phyloP scores from a whole-genome alignment of 495 filamentous ascomycete genomes.

The Daldinia concentrica region DNA sequence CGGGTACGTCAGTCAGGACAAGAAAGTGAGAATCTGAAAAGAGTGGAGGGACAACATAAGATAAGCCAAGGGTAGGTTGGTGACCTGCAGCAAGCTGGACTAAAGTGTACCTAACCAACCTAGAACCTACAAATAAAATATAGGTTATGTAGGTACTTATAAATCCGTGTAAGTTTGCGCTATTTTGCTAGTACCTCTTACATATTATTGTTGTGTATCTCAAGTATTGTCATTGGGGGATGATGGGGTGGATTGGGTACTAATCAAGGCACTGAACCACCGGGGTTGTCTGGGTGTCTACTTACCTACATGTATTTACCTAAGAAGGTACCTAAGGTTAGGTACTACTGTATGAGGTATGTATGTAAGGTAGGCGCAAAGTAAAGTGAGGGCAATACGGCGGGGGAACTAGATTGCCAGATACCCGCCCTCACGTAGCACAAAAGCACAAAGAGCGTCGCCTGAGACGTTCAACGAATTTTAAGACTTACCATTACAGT shows the following conservation, averaged over 20 bases:
- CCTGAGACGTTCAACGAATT: slow-evolving; percentile 1
- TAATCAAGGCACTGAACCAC: slow-evolving; percentile 41
- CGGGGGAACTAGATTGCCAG: neutral
- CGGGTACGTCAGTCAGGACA: slow-evolving; percentile 42
- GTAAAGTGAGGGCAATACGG: slow-evolving; percentile 16
- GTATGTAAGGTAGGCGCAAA: too few species aligned
- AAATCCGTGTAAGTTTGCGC: neutral
- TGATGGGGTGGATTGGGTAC: slow-evolving; percentile 40
- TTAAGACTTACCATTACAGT: neutral
- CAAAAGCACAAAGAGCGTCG: slow-evolving; percentile 12
- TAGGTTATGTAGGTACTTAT: slow-evolving; percentile 21
- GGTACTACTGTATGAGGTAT: too few species aligned
- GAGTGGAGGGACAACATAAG: slow-evolving; percentile 34
- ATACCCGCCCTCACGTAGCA: slow-evolving; percentile 4
- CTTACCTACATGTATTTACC: too few species aligned
- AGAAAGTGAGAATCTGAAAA: slow-evolving; percentile 31
- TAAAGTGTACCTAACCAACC: too few species aligned
- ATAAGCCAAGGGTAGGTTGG: slow-evolving; percentile 6
- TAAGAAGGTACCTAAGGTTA: too few species aligned
- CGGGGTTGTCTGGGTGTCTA: slow-evolving; percentile 4
- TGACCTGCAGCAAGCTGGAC: slow-evolving; percentile 18
- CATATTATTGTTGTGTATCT: neutral
- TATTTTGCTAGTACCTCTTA: slow-evolving; percentile 2
- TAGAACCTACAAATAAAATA: neutral
- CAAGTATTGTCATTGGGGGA: neutral